These are phyloP conservation scores for Podaxis sp. DNA, from an alignment of 768 basidiomycete species.

Conservation along the genomic window DNA sequence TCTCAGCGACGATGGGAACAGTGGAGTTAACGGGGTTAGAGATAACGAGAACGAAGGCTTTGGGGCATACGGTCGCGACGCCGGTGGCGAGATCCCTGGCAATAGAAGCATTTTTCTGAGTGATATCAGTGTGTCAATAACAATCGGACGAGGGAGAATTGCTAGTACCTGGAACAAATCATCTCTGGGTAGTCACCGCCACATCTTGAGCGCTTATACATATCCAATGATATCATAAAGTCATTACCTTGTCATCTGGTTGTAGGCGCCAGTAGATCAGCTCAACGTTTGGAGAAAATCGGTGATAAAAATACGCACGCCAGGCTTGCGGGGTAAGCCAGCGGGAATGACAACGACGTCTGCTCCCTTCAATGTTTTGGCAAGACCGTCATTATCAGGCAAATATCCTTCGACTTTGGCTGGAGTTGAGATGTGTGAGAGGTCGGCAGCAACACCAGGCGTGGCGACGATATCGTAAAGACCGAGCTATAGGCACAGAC, in stretches of 20 bases:
- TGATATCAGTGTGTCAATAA: conserved; percentile 4
- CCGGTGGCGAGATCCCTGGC: conserved; percentile 90
- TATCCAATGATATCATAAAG: conserved; percentile 8
- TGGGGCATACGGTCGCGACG: conserved; percentile 78
- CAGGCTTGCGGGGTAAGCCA: conserved; percentile 93
- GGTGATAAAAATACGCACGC: conserved; percentile 45
- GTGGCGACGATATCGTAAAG: conserved; percentile 97
- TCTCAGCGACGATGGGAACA: conserved; percentile 93
- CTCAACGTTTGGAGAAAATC: conserved; percentile 8
- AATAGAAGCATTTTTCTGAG: conserved; percentile 95
- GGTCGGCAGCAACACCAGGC: conserved; percentile 94
- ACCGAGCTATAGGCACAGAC: conserved; percentile 49
- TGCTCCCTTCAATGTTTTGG: conserved; percentile 79
- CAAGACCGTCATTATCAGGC: conserved; percentile 74
- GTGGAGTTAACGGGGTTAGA: conserved; percentile 99
- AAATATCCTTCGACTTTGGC: conserved; percentile 83
- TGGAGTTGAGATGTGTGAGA: conserved; percentile 89
- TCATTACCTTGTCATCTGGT: conserved; percentile 50
- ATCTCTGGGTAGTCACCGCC: conserved; percentile 48
- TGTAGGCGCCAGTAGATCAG: conserved; percentile 14
- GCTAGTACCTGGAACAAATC: conserved; percentile 84
- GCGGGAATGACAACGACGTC: conserved; percentile 94
- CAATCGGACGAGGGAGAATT: background rate
- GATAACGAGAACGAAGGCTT: conserved; percentile 93
- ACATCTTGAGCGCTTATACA: conserved; percentile 13